Conservation (phyloP, 129 eudicot genomes). For the Helianthus annuus region DNA sequence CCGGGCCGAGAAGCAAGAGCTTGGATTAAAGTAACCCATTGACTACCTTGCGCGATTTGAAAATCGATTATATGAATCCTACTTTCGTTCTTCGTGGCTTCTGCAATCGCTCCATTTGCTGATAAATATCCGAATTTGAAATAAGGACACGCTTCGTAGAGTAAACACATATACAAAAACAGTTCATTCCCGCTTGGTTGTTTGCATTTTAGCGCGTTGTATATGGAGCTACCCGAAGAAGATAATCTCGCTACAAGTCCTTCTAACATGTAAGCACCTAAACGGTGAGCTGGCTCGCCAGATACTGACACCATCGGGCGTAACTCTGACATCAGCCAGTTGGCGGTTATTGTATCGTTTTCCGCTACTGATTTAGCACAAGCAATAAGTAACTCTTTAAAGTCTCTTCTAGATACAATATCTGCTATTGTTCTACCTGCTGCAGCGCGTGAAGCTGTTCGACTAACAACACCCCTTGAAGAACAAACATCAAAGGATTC, state of each 20-base stretch:
- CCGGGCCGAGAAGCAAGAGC: constrained; percentile 21
- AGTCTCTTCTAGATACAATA: neutral
- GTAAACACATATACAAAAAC: constrained; percentile 10
- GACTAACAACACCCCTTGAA: neutral
- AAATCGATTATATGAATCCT: constrained; percentile 19
- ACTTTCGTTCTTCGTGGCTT: constrained; percentile 19
- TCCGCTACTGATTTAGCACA: constrained; percentile 22
- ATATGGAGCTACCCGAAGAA: constrained; percentile 16
- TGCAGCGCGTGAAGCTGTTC: too few species aligned
- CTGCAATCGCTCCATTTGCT: constrained; percentile 23
- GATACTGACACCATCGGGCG: constrained; percentile 15
- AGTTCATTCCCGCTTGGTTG: constrained; percentile 18
- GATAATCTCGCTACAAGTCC: constrained; percentile 21
- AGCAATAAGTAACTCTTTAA: constrained; percentile 2
- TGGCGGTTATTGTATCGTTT: constrained; percentile 12
- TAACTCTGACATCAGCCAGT: constrained; percentile 17
- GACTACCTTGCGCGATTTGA: constrained; percentile 23
- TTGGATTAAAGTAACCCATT: constrained; percentile 20
- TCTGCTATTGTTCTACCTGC: neutral
- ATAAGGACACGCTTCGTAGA: constrained; percentile 15
- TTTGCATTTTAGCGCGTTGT: constrained; percentile 8
- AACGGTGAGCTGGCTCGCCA: constrained; percentile 8
- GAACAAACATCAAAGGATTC: constrained; percentile 5
- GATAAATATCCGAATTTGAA: constrained; percentile 22
- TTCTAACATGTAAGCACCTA: constrained; percentile 23